Percentiles rank a stretch among this genome's conserved stretches.
These are phyloP conservation scores for Ogataea dorogensis DNA, from an alignment of 805 yeast genomes.

Conservation along the genomic window DNA sequence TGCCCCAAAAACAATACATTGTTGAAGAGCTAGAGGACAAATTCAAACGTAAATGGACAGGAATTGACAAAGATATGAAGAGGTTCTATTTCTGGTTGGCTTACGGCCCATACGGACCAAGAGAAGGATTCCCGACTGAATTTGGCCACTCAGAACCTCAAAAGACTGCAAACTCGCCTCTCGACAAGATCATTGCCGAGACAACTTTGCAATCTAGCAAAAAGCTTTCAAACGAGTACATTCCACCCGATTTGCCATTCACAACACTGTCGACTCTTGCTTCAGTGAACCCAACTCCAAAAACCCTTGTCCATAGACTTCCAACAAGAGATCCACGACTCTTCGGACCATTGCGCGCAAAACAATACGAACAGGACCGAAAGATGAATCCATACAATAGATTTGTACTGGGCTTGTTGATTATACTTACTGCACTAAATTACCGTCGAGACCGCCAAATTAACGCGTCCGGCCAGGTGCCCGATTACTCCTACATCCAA, in stretches of 20 bases:
- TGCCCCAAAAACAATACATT: conserved; percentile 56
- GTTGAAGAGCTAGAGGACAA: conserved; percentile 46
- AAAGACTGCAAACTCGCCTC: conserved; percentile 1
- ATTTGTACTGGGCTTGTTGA: conserved; percentile 47
- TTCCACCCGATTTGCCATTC: conserved; percentile 64
- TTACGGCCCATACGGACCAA: conserved; percentile 70
- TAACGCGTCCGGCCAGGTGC: conserved; percentile 30
- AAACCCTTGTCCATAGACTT: conserved; percentile 35
- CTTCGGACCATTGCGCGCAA: conserved; percentile 41
- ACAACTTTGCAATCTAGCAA: conserved; percentile 3
- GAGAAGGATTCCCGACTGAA: conserved; percentile 52
- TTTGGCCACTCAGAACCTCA: too few species aligned
- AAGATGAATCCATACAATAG: conserved; percentile 60
- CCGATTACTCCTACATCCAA: conserved; percentile 30
- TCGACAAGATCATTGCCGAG: conserved; percentile 15
- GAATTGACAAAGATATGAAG: conserved; percentile 48
- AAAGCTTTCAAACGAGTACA: conserved; percentile 10
- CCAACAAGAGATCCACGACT: conserved; percentile 37
- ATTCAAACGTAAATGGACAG: conserved; percentile 55
- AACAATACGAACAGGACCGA: conserved; percentile 44
- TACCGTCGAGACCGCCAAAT: conserved; percentile 50
- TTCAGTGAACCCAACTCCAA: conserved; percentile 29
- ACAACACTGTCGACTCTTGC: conserved; percentile 37
- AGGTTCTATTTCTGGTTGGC: conserved; percentile 58
- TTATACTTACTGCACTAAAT: conserved; percentile 49